Evolutionary conservation across 768 basidiomycete genomes (phyloP).

Genomic region (Rhodotorula kratochvilovae): DNA sequence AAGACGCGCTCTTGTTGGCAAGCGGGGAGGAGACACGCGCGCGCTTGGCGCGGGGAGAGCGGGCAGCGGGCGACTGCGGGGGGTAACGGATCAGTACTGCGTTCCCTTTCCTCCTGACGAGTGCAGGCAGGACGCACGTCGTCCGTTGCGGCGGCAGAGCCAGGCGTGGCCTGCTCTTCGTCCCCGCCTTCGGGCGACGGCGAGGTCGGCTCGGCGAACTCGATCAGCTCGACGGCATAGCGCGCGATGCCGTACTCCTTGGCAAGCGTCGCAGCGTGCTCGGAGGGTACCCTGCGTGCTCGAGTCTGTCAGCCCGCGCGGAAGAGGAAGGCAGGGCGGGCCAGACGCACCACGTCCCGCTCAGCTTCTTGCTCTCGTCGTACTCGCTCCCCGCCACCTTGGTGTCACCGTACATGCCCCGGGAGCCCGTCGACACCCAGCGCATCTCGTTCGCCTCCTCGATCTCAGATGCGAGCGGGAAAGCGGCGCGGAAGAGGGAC

Average conservation of each 20-base stretch:
- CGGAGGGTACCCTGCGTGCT: conserved; percentile 31
- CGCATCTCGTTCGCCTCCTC: conserved; percentile 39
- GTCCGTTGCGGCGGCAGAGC: background rate
- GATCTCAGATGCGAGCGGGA: conserved; percentile 28
- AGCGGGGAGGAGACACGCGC: conserved; percentile 25
- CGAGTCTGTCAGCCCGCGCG: fast-evolving
- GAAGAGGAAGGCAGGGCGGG: fast-evolving
- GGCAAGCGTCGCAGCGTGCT: conserved; percentile 26
- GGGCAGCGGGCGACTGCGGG: conserved; percentile 17
- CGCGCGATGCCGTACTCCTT: conserved; percentile 38
- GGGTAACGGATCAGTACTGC: too few species aligned
- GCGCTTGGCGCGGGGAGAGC: conserved; percentile 35
- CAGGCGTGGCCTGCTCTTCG: conserved; percentile 3
- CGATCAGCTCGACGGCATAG: conserved; percentile 38
- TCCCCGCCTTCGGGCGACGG: background rate
- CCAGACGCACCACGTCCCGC: conserved; percentile 31
- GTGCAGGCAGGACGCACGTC: conserved; percentile 12
- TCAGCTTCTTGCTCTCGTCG: conserved; percentile 35
- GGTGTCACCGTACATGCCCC: conserved; percentile 35
- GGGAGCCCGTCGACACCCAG: conserved; percentile 22
- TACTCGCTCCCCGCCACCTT: conserved; percentile 28
- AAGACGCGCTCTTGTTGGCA: background rate
- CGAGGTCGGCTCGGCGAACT: background rate
- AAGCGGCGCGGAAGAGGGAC: conserved; percentile 42
- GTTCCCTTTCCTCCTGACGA: too few species aligned